Evolutionary conservation across 1,284 basidiomycete species (phyloP).

Genomic region (Kwoniella shivajii): DNA sequence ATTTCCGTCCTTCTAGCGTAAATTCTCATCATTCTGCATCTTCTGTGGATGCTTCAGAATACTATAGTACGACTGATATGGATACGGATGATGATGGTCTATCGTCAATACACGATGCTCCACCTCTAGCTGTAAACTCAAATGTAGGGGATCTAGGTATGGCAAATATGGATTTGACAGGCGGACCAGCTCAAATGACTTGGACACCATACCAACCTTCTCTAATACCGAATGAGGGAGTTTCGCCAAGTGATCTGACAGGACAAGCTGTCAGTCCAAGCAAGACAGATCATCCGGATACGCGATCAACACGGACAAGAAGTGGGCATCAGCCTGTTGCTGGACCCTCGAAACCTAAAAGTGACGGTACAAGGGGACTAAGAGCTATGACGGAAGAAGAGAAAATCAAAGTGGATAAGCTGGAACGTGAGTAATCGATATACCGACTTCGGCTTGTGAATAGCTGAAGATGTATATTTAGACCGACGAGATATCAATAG

Average conservation of each 20-base stretch:
- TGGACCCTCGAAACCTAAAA: constrained; percentile 1
- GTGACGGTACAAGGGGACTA: background rate
- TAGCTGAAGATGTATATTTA: constrained; percentile 7
- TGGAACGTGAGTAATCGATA: constrained; percentile 15
- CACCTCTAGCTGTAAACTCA: constrained; percentile 1
- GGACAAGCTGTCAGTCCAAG: background rate
- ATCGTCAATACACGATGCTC: background rate
- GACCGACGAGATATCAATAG: constrained; percentile 41
- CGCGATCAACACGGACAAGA: background rate
- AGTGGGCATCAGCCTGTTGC: background rate
- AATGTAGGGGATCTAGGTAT: constrained; percentile 17
- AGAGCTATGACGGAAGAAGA: constrained; percentile 1
- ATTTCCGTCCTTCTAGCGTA: background rate
- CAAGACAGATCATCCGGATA: no score
- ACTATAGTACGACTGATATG: constrained; percentile 38
- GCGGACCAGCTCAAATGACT: constrained; percentile 7
- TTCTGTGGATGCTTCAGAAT: constrained; percentile 22
- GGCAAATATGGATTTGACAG: constrained; percentile 11
- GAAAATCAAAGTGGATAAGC: constrained; percentile 10
- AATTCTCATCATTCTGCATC: constrained; percentile 6
- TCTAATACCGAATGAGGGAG: background rate
- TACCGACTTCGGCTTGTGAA: background rate
- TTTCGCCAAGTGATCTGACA: constrained; percentile 2
- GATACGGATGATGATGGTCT: constrained; percentile 26
- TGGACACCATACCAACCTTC: constrained; percentile 3